Base-by-base conservation (phyloP, 371 early-diverging fungal genomes). In the Mucor velutinosus region DNA sequence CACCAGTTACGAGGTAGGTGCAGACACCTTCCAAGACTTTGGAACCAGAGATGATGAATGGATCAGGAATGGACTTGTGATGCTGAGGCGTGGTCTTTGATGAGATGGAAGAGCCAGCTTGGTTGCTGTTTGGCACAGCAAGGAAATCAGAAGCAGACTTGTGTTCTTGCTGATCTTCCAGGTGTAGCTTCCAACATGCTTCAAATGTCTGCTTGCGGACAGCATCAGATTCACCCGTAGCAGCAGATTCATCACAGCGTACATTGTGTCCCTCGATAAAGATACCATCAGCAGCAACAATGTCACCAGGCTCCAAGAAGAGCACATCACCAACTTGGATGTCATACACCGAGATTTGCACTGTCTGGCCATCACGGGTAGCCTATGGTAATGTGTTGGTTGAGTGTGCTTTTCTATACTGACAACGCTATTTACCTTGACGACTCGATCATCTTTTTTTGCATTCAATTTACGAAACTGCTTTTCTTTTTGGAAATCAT, bases 231-330 rank as follows among this genome's bases (percentile, higher is more conserved):
- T 97, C 97, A 60, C 97, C 97, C 0, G 97, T 97, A 10, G 95
- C 92, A 19, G 94, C 89, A 14, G 92, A 92, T 76, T 97, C 97
- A 76, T 97, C 97, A 75, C 93, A 93, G 10, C 80, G 86, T 41
- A 97, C 81, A 76, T 94, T 92, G 72, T 92, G 92, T 25, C 95
- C 95, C 55, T 81, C 82, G 53, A 95, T 82, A 62, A 91, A 87
- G 55, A 98, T 81, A 71, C 96, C 95, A 74, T 98, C 99, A 15
- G 90, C 96, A 7, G 92, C 85, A 35, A 97, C 83, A 53, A 97
- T 91, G 75, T 97, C 98, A 45, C 98, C 99, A 14, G 96, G 94
- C 77, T 98, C 97, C 35, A 98, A 79, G 64, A 89, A 74, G 60
- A 97, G 71, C 32, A 98, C 84, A 76, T 98, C 98, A 37, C 97